A percentile compares a stretch with the other conserved stretches of the same genome.
phyloP scores from a whole-genome alignment of 176 grass and related monocot species.

The Chrysopogon serrulatus region DNA sequence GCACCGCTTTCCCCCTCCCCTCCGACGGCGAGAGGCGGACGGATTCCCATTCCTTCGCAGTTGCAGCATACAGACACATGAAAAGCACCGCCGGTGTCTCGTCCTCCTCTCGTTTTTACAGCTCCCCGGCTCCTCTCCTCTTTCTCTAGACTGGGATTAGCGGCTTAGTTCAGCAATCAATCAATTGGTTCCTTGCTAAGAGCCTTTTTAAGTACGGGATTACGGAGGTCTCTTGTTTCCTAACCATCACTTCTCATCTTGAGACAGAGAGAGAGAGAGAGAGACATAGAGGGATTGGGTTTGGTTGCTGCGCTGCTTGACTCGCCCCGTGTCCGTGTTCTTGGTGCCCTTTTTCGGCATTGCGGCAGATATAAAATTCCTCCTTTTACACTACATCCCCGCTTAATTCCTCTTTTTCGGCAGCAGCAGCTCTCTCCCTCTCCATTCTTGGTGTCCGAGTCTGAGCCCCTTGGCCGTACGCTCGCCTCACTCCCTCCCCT shows the following conservation, averaged over 20 bases:
- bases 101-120: neutral
- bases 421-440: neutral
- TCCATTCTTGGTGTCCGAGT: neutral
- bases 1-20: neutral
- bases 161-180: neutral
- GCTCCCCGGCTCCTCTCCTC: neutral
- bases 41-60: neutral
- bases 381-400: neutral
- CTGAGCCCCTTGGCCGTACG: neutral
- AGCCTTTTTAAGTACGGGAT: neutral
- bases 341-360: neutral
- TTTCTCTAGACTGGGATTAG: neutral
- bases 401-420: slow-evolving; percentile 7
- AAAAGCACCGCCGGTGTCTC: neutral
- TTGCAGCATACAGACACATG: neutral
- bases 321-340: slow-evolving; percentile 10
- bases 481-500: neutral
- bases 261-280: neutral
- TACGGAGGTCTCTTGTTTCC: neutral
- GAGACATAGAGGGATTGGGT: neutral
- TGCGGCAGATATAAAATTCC: slow-evolving; percentile 13
- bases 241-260: neutral
- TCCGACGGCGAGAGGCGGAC: neutral
- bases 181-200: neutral
- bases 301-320: neutral